Evolutionary conservation across 2,329 filamentous ascomycete species (phyloP).

Genomic region (Didymella exigua): DNA sequence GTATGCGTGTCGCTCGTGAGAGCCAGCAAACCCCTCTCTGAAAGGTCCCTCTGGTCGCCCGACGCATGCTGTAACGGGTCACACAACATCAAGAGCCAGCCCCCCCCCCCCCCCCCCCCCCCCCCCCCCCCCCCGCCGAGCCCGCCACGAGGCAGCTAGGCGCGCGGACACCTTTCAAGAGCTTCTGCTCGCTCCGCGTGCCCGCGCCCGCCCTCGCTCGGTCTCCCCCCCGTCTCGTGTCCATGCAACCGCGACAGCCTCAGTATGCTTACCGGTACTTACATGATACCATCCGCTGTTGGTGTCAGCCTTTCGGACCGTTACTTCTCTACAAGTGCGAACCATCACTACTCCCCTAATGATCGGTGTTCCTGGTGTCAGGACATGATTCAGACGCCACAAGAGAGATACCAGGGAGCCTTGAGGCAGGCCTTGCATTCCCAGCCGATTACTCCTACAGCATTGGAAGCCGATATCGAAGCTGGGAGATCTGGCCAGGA

Average conservation of each 20-base stretch:
- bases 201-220: no score
- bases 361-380: neutral
- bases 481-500: neutral
- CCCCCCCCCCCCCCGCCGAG: no score
- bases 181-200: no score
- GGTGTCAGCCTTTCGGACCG: constrained; percentile 1
- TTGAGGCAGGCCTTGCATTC: neutral
- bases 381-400: neutral
- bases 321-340: neutral
- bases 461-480: neutral
- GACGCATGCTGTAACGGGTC: neutral
- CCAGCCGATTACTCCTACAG: neutral
- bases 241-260: constrained; percentile 5
- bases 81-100: constrained; percentile 1
- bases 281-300: neutral
- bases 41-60: neutral
- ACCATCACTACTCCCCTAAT: neutral
- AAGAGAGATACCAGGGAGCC: neutral
- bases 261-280: constrained; percentile 4
- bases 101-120: no score
- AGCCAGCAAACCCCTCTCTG: neutral
- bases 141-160: no score
- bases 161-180: no score
- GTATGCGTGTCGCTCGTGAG: neutral
- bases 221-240: no score